A percentile compares a stretch with the other conserved stretches of the same genome.
Evolutionary conservation across 441 rosid species (phyloP).

Genomic region (Macaranga tanarius): DNA sequence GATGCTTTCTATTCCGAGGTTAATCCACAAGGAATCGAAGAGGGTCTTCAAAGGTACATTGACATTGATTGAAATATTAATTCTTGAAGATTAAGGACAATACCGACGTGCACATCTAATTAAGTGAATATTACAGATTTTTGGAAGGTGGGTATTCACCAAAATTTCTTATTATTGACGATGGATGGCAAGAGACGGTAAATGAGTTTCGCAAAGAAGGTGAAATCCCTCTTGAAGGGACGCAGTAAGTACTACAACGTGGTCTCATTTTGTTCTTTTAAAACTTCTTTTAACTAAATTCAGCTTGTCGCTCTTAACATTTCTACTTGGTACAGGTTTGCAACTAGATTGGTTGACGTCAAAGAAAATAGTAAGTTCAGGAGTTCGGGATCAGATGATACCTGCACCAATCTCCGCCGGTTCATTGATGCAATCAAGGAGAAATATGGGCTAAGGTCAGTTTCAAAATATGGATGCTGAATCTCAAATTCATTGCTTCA

Average conservation of each 20-base stretch:
- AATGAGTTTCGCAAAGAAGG: slow-evolving; percentile 44
- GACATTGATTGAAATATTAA: neutral
- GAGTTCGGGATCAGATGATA: slow-evolving; percentile 35
- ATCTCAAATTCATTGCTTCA: neutral
- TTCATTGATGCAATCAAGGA: slow-evolving; percentile 40
- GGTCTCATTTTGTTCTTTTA: neutral
- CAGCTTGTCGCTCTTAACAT: neutral
- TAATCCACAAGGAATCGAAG: slow-evolving; percentile 56
- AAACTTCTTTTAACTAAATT: neutral
- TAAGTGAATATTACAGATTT: slow-evolving; percentile 36
- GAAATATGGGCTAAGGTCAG: slow-evolving; percentile 50
- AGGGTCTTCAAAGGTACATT: slow-evolving; percentile 65
- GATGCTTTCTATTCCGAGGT: slow-evolving; percentile 69
- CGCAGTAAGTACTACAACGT: slow-evolving; percentile 36
- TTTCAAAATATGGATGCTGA: slow-evolving; percentile 7
- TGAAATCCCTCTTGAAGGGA: slow-evolving; percentile 36
- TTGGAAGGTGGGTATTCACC: slow-evolving; percentile 59
- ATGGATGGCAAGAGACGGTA: slow-evolving; percentile 72
- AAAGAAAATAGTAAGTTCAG: slow-evolving; percentile 67
- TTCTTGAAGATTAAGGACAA: neutral
- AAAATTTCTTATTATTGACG: slow-evolving; percentile 62
- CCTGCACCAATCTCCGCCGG: slow-evolving; percentile 33
- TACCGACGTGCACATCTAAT: neutral
- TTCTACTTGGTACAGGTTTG: slow-evolving; percentile 43
- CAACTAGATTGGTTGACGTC: slow-evolving; percentile 54